phyloP scores from a whole-genome alignment of 2,329 filamentous ascomycete genomes.

The Trichoderma brevicompactum region DNA sequence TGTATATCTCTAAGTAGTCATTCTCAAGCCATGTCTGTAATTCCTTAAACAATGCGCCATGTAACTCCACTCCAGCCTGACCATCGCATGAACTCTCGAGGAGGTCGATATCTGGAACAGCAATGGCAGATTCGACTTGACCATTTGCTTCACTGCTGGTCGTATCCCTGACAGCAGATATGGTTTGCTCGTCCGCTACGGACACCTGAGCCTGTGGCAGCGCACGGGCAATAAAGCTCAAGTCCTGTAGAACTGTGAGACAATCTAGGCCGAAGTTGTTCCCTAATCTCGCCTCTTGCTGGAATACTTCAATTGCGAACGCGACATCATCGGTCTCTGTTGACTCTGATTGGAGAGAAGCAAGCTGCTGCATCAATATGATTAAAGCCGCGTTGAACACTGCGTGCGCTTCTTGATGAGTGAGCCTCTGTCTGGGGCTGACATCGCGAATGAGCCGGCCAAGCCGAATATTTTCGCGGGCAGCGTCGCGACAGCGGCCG shows the following conservation, averaged over 20 bases:
- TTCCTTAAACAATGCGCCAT: not conserved
- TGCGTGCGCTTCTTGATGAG: constrained; percentile 1
- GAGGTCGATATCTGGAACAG: not conserved
- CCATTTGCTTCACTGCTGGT: not conserved
- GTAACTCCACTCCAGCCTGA: not conserved
- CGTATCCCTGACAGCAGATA: not conserved
- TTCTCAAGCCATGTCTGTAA: constrained; percentile 1
- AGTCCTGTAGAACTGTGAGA: not conserved
- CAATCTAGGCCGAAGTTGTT: not conserved
- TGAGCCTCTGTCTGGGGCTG: constrained; percentile 1
- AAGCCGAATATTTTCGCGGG: not conserved
- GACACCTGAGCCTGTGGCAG: not conserved
- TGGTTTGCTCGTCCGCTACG: not conserved
- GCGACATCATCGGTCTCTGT: not conserved
- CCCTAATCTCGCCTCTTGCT: not conserved
- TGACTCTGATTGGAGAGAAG: not conserved
- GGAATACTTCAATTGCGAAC: constrained; percentile 1
- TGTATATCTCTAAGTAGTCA: constrained; percentile 2
- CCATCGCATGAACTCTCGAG: not conserved
- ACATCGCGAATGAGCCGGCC: not conserved
- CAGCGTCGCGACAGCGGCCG: not conserved
- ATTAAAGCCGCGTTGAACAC: constrained; percentile 1
- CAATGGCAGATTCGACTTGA: not conserved
- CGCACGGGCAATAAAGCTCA: not conserved
- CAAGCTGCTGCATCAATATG: constrained; percentile 3